phyloP scores from a whole-genome alignment of 495 filamentous ascomycete species.

The Penicillium pancosmium region DNA sequence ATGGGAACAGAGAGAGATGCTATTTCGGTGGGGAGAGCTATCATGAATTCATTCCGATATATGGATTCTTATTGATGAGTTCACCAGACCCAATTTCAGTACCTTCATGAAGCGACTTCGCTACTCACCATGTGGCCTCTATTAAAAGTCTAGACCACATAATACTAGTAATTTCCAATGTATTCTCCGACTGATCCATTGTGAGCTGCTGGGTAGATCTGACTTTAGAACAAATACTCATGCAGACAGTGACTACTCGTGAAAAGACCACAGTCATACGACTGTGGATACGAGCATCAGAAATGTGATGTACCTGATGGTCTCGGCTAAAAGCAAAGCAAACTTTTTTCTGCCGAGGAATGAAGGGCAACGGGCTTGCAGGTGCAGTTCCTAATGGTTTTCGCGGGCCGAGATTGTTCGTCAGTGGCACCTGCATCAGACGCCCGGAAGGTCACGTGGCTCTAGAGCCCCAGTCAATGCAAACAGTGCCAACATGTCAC shows the following conservation, averaged over 20 bases:
- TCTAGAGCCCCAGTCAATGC: background rate
- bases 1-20: no score
- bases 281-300: constrained; percentile 2
- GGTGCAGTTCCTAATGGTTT: background rate
- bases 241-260: background rate
- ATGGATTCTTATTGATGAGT: no score
- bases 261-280: background rate
- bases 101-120: no score
- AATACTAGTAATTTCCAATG: no score
- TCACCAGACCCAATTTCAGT: no score
- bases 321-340: background rate
- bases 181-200: no score
- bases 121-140: no score
- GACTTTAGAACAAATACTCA: background rate
- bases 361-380: background rate
- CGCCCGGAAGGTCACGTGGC: constrained; percentile 10
- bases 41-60: no score
- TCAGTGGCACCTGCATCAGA: background rate
- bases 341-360: constrained; percentile 2
- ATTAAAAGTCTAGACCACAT: no score
- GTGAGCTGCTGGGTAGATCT: no score
- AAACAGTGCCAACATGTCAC: constrained; percentile 3
- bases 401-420: constrained; percentile 2
- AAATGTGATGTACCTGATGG: background rate
- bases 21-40: no score